These are phyloP conservation scores for Lunularia cruciata DNA, from an alignment of 225 moss, liverwort and hornwort genomes.

Conservation along the genomic window DNA sequence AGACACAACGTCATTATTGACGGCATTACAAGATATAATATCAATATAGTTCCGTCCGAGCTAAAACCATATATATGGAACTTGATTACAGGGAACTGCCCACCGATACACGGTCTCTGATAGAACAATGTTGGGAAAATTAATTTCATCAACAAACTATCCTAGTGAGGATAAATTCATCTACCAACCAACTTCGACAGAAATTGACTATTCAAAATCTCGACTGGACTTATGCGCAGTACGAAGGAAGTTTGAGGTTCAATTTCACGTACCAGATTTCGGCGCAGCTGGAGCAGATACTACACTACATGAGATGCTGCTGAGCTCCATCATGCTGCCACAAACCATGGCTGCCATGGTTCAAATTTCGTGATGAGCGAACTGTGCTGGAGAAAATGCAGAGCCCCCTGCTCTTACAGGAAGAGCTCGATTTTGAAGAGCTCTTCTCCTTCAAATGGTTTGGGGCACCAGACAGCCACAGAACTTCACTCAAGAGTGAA, in stretches of 20 bases:
- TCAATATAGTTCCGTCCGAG: too few relatives aligned
- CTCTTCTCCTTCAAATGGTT: background rate
- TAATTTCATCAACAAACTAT: background rate
- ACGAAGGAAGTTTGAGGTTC: background rate
- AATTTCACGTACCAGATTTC: constrained; percentile 16
- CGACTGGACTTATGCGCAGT: too few relatives aligned
- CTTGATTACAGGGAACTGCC: background rate
- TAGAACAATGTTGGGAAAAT: background rate
- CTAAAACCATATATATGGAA: too few relatives aligned
- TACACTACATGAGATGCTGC: constrained; percentile 17
- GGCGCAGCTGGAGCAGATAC: constrained; percentile 6
- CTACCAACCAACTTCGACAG: background rate
- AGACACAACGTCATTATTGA: too few relatives aligned
- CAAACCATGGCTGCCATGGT: constrained; percentile 22
- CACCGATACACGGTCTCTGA: background rate
- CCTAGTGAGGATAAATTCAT: too few relatives aligned
- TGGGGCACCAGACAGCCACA: constrained; percentile 21
- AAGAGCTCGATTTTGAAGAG: background rate
- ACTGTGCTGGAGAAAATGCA: background rate
- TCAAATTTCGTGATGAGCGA: background rate
- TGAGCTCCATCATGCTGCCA: constrained; percentile 27
- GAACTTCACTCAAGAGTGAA: background rate
- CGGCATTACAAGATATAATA: too few relatives aligned
- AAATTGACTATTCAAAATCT: background rate
- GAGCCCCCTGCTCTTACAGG: background rate